phyloP scores from a whole-genome alignment of 805 yeast genomes.

The Sungouiella thailandica region DNA sequence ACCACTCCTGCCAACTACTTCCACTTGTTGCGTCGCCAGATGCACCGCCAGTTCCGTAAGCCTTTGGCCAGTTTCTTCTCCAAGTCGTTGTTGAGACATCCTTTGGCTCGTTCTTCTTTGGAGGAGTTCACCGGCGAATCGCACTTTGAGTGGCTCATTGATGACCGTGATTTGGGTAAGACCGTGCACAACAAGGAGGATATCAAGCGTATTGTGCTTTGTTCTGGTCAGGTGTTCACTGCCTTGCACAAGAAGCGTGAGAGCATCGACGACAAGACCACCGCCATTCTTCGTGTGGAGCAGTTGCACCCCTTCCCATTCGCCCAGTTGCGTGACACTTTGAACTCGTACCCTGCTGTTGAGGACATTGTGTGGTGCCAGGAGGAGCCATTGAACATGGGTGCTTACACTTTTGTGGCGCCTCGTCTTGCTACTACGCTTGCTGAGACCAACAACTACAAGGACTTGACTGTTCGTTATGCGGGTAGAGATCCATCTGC shows the following conservation, averaged over 20 bases:
- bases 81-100: slow-evolving; percentile 82
- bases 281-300: slow-evolving; percentile 87
- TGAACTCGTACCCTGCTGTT: slow-evolving; percentile 72
- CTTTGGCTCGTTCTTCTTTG: slow-evolving; percentile 85
- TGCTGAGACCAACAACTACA: slow-evolving; percentile 67
- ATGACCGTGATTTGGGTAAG: slow-evolving; percentile 83
- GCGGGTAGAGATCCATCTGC: slow-evolving; percentile 99
- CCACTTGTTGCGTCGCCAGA: slow-evolving; percentile 97
- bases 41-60: slow-evolving; percentile 98
- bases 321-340: slow-evolving; percentile 82
- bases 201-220: slow-evolving; percentile 78
- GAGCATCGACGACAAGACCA: slow-evolving; percentile 64
- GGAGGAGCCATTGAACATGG: slow-evolving; percentile 98
- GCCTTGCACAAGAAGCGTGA: slow-evolving; percentile 88
- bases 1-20: slow-evolving; percentile 95
- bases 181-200: slow-evolving; percentile 71
- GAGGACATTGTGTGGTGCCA: slow-evolving; percentile 95
- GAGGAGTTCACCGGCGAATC: slow-evolving; percentile 87
- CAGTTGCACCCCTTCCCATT: slow-evolving; percentile 99
- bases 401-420: slow-evolving; percentile 71
- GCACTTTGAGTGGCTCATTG: slow-evolving; percentile 93
- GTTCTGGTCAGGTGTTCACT: slow-evolving; percentile 93
- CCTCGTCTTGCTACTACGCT: slow-evolving; percentile 82
- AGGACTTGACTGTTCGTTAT: slow-evolving; percentile 60
- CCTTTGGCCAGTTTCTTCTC: slow-evolving; percentile 87